Evolutionary conservation across 176 grass and related monocot genomes (phyloP), one percentile per base, ranked within the genome.

Genomic region (Ananas comosus): DNA sequence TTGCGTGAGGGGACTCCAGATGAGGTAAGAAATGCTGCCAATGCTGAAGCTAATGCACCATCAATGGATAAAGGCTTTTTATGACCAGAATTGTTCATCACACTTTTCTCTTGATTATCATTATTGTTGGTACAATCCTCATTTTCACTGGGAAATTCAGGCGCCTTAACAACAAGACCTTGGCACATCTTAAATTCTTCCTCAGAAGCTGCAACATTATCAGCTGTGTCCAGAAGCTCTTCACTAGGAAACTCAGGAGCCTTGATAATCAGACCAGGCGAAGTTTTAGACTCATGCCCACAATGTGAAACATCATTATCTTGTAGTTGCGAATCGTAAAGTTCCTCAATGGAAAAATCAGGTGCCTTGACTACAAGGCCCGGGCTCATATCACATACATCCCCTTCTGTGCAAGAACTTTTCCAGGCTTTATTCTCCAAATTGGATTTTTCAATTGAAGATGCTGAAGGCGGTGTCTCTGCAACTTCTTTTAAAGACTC

Each of bases 41-140:
- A 76, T 65, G 87, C 82, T 64, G 90, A 88, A 33, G 87, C 87
- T 80, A 99, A 87, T 67, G 84, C 87, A 54, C 79, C 82, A 72
- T 93, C 83, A 22, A 91, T 83, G 64, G 84, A 86, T 68, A 85
- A 72, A 67, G 53, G n/a, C 13, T 61, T 57, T 79, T 83, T 88
- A 53, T 49, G 72, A 78, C 80, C 80, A 33, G 48, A 56, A 61
- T 16, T 52, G 2, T 57, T 51, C 14, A 47, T 12, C 56, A 19
- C 49, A 66, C 63, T 66, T 83, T 70, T 74, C 54, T 71, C 54
- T 14, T 57, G 51, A 67, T 50, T 64, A 76, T 76, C 74, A 79
- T 77, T 69, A 75, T 59, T 69, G 51, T 51, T 65, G 27, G 33
- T 21, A 48, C 51, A 54, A 72, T 21, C 79, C 70, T 88, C 73